phyloP scores from a whole-genome alignment of 2,329 filamentous ascomycete genomes.

The Fusarium secorum region DNA sequence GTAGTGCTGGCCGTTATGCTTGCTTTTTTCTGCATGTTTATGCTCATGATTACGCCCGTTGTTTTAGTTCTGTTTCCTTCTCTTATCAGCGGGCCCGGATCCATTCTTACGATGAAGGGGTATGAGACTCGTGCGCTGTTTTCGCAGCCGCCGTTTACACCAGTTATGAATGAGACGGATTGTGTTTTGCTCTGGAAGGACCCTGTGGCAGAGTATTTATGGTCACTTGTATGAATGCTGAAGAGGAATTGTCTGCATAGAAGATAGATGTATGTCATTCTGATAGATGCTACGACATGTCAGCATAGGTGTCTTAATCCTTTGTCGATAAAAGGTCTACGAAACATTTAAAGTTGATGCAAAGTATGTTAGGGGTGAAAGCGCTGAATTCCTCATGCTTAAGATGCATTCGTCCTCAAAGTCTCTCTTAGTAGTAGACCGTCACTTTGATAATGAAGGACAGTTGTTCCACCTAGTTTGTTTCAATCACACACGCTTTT shows the following conservation, averaged over 20 bases:
- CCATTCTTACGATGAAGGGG: background rate
- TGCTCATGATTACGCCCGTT: background rate
- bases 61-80: background rate
- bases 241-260: background rate
- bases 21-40: background rate
- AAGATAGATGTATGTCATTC: background rate
- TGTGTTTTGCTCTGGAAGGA: constrained; percentile 21
- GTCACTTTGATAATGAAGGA: no score
- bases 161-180: background rate
- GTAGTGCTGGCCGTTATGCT: fast-evolving
- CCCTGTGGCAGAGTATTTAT: constrained; percentile 4
- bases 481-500: no score
- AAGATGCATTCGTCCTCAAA: no score
- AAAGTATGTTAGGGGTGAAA: no score
- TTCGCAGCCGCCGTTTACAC: background rate
- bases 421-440: no score
- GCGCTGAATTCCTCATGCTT: no score
- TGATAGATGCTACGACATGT: background rate
- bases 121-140: background rate
- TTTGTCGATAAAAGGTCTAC: background rate
- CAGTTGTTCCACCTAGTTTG: no score
- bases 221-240: constrained; percentile 7
- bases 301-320: no score
- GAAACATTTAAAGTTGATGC: no score
- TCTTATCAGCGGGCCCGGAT: background rate